Evolutionary conservation across 179 eudicot species (phyloP).

Genomic region (Silene noctiflora): DNA sequence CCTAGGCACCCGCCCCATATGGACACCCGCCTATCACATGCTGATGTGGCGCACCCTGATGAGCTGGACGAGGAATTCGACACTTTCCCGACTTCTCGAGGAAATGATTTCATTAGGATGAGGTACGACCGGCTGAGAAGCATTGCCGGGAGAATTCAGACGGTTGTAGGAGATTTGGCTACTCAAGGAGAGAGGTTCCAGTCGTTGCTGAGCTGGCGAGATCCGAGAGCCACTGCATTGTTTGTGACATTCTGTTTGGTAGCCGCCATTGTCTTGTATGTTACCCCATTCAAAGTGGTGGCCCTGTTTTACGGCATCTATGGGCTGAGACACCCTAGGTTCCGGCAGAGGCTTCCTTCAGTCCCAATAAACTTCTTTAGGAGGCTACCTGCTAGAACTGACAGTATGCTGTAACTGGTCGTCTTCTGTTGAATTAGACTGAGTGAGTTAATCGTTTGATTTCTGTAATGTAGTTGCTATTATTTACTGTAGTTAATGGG

Average conservation of each 20-base stretch:
- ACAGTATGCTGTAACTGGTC: conserved; percentile 57
- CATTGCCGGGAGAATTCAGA: conserved; percentile 60
- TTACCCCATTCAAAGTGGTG: conserved; percentile 61
- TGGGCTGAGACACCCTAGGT: conserved; percentile 62
- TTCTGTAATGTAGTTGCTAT: neutral
- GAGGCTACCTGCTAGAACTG: conserved; percentile 67
- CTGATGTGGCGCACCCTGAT: conserved; percentile 57
- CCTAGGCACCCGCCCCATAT: conserved; percentile 60
- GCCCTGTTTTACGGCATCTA: conserved; percentile 54
- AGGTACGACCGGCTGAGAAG: conserved; percentile 67
- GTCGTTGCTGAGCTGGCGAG: conserved; percentile 68
- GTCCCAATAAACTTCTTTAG: conserved; percentile 71
- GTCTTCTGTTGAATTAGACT: no score
- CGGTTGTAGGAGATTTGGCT: conserved; percentile 61
- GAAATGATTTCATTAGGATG: conserved; percentile 47
- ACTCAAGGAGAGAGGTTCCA: conserved; percentile 71
- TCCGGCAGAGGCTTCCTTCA: conserved; percentile 61
- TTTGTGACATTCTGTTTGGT: conserved; percentile 60
- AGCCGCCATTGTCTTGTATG: conserved; percentile 49
- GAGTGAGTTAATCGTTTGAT: neutral
- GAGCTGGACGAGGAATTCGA: conserved; percentile 60
- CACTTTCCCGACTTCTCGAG: conserved; percentile 55
- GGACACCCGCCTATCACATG: conserved; percentile 60
- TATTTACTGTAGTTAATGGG: neutral
- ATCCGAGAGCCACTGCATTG: conserved; percentile 63